These are phyloP conservation scores for Eucalyptus erythrocorys DNA, from an alignment of 345 rosid genomes.

Conservation along the genomic window DNA sequence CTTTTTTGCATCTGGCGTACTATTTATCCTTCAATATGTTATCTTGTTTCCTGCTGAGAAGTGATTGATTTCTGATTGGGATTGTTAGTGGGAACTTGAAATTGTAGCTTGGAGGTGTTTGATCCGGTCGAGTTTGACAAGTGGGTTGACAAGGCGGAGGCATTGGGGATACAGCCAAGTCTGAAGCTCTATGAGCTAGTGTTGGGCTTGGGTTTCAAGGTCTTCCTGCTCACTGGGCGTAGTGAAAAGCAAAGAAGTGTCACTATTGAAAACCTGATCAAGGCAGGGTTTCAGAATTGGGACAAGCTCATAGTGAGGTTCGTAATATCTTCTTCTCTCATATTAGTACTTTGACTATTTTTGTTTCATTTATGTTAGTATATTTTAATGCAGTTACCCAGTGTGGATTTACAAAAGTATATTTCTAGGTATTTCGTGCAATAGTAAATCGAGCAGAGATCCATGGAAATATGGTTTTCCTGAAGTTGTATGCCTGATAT, in stretches of 20 bases:
- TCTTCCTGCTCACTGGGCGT: constrained; percentile 78
- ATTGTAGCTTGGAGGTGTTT: constrained; percentile 56
- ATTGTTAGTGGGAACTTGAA: not conserved
- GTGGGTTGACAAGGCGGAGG: constrained; percentile 72
- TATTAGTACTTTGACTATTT: not conserved
- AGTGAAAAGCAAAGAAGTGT: constrained; percentile 46
- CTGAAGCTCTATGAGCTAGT: constrained; percentile 66
- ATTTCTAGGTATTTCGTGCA: not conserved
- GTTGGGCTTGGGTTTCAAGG: constrained; percentile 55
- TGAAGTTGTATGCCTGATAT: not conserved
- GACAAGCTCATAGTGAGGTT: constrained; percentile 89
- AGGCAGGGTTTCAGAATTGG: constrained; percentile 69
- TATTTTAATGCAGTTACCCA: not conserved
- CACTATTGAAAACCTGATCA: constrained; percentile 56
- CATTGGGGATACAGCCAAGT: constrained; percentile 67
- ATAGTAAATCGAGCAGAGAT: not conserved
- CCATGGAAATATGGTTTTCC: not conserved
- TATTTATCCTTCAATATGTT: not conserved
- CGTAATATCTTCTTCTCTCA: not conserved
- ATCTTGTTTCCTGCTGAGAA: not conserved
- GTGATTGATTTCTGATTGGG: not conserved
- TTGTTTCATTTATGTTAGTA: not conserved
- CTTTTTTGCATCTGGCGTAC: not conserved
- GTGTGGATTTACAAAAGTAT: not conserved
- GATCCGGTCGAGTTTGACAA: constrained; percentile 54